Evolutionary conservation across 805 yeast species (phyloP), one percentile per base, ranked within the genome.

Genomic region (Candida yuanshanica): DNA sequence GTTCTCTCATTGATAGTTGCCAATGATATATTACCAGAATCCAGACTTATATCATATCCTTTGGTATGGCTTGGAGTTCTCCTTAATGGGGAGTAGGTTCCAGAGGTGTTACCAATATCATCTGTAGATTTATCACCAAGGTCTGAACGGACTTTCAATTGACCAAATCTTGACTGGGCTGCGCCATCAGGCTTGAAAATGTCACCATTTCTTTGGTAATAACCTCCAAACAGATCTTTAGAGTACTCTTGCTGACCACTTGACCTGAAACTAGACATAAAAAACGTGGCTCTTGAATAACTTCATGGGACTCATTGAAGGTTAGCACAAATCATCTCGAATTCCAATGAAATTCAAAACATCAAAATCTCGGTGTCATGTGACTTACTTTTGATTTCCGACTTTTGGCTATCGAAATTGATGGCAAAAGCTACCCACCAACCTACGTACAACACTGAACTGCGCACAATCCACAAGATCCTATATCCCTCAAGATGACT

Each of bases 21-120:
- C 18, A 56, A 20, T 10, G 58, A 45, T 1, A 48, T 51, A 21
- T 49, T 53, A 20, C 48, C 40, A 2, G 47, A 36, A 18, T 54
- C 57, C 14, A 47, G 39, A 14, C 35, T 35, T 9, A 48, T n/a
- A 13, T 49, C 55, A 31, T 48, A 35, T 4, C 53, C 33, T 25
- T 48, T 50, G 33, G 47, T 53, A 24, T 52, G 58, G 7, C 46
- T 44, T 8, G 56, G 60, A 2, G 59, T 53, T 37, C 60, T 49
- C 53, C 59, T 51, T 24, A 38, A 44, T 20, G 59, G 54, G 3
- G 52, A 44, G n/a, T 42, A 41, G 1, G 44, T 16, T 27, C 39
- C 43, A 2, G 55, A 42, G n/a, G 42, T 42, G 14, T 46, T 38
- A 2, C 41, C 38, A 14, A 50, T 33, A 20, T 53, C 58, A 26